Evolutionary conservation across 768 basidiomycete genomes (phyloP).

Genomic region (Dioszegia aurantiaca): DNA sequence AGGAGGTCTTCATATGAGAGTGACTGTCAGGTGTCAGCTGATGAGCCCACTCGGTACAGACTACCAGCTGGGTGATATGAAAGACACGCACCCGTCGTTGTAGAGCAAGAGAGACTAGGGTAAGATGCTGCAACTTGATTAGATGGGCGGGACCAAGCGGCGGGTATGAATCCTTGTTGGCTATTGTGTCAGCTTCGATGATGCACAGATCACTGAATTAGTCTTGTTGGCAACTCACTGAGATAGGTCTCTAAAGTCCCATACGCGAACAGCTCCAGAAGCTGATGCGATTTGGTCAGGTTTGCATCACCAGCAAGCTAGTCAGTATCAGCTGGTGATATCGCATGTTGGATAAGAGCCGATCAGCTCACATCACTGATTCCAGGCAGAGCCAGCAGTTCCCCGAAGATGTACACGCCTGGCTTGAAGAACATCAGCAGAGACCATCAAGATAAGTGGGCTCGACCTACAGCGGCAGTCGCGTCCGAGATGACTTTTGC

Average conservation of each 20-base stretch:
- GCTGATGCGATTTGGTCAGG: slow-evolving; percentile 60
- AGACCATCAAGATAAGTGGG: neutral
- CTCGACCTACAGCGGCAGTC: slow-evolving; percentile 63
- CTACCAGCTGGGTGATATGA: neutral
- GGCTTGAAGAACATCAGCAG: slow-evolving; percentile 52
- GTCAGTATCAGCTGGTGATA: neutral
- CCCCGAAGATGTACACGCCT: slow-evolving; percentile 88
- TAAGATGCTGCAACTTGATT: slow-evolving; percentile 86
- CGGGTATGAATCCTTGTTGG: slow-evolving; percentile 66
- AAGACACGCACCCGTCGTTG: slow-evolving; percentile 67
- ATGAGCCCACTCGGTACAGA: too few relatives aligned
- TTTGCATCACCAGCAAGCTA: slow-evolving; percentile 66
- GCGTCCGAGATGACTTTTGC: slow-evolving; percentile 78
- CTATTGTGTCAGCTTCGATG: slow-evolving; percentile 54
- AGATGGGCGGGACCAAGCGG: slow-evolving; percentile 69
- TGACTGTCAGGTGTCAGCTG: slow-evolving; percentile 58
- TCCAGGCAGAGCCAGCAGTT: slow-evolving; percentile 75
- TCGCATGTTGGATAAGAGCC: neutral
- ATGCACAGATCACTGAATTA: neutral
- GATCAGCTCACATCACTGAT: slow-evolving; percentile 70
- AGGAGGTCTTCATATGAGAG: slow-evolving; percentile 76
- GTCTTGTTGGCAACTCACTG: slow-evolving; percentile 55
- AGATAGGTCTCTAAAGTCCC: slow-evolving; percentile 80
- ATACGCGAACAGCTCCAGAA: slow-evolving; percentile 86
- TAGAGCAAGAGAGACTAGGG: slow-evolving; percentile 78